phyloP scores from a whole-genome alignment of 2,329 filamentous ascomycete genomes.

The Diplodia sapinea region DNA sequence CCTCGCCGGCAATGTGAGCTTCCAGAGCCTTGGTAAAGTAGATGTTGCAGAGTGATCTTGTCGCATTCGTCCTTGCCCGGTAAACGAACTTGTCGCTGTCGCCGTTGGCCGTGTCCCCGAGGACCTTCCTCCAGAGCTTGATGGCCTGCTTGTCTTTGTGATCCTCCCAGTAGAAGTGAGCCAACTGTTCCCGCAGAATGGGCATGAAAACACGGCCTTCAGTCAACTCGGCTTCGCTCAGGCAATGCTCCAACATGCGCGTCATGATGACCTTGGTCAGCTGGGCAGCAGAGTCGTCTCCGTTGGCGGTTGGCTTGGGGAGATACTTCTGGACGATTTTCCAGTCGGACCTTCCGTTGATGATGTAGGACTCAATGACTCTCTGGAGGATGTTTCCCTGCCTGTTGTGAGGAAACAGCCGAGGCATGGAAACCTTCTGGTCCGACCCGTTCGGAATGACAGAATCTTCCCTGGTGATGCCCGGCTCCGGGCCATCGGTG shows the following conservation, averaged over 20 bases:
- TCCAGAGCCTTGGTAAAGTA: slow-evolving; percentile 28
- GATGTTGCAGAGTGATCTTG: slow-evolving; percentile 23
- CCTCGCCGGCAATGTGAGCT: slow-evolving; percentile 19
- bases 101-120: slow-evolving; percentile 12
- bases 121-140: slow-evolving; percentile 24
- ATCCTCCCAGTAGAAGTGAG: slow-evolving; percentile 20
- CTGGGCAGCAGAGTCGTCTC: slow-evolving; percentile 11
- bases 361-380: slow-evolving; percentile 10
- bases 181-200: slow-evolving; percentile 21
- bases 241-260: slow-evolving; percentile 22
- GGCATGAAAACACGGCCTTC: slow-evolving; percentile 12
- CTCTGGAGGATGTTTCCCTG: slow-evolving; percentile 7
- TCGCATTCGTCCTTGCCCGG: slow-evolving; percentile 16
- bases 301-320: slow-evolving; percentile 5
- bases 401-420: slow-evolving; percentile 17
- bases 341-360: slow-evolving; percentile 20
- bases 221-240: slow-evolving; percentile 15
- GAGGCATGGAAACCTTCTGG: slow-evolving; percentile 11
- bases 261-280: slow-evolving; percentile 4
- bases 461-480: slow-evolving; percentile 12
- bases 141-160: slow-evolving; percentile 23
- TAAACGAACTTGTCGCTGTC: slow-evolving; percentile 20
- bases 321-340: slow-evolving; percentile 18
- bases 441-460: slow-evolving; percentile 20
- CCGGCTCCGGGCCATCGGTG: neutral